Base-by-base conservation (phyloP, 2,329 filamentous ascomycete species). In the Cadophora gregata region DNA sequence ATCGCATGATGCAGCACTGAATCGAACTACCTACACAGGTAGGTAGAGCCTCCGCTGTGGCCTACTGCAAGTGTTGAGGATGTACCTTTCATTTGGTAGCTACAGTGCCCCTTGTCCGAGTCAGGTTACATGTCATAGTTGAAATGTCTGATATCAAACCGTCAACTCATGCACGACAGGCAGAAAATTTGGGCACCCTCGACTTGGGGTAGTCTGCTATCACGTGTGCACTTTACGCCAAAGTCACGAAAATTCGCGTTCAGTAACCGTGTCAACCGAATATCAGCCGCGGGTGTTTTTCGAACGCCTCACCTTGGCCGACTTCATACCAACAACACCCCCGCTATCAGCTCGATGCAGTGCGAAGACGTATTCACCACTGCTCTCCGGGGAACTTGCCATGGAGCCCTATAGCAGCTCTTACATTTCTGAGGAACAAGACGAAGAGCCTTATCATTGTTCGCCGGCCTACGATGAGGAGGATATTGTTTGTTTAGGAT, bases 401-500 rank as follows among this genome's bases (percentile, higher is more conserved):
- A 66, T 66, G 64, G 60, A 59, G 31, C 55, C 51, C 24, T 63
- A 51, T 36, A 63, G 25, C 19, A 60, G 53, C 53, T 53, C 55
- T 16, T 59, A 33, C 45, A 29, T 36, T 16, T 53, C 27, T 9
- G 62, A 62, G 5, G 63, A 70, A 9, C 47, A 67, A 27, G 61
- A 70, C 29, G 66, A 72, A 36, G 80, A 82, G 68, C 78, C 82
- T 8, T 73, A 86, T 31, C 83, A 87, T 70, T 85, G 81, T 73
- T 81, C 84, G 61, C 77, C 81, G 1, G 76, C 75, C 9, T 79
- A 78, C 51, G 60, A 71, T 21, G 73, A 80, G 2, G 78, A 82
- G 62, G 86, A 87, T 48, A 77, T 86, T 14, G 77, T 88, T 19
- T 85, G 81, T 68, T 78, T 82, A 8, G 84, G 86, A n/a, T 86